Percentiles rank a stretch among this genome's conserved stretches.
Evolutionary conservation across 176 grass and related monocot species (phyloP).

Genomic region (Carex littledalei): DNA sequence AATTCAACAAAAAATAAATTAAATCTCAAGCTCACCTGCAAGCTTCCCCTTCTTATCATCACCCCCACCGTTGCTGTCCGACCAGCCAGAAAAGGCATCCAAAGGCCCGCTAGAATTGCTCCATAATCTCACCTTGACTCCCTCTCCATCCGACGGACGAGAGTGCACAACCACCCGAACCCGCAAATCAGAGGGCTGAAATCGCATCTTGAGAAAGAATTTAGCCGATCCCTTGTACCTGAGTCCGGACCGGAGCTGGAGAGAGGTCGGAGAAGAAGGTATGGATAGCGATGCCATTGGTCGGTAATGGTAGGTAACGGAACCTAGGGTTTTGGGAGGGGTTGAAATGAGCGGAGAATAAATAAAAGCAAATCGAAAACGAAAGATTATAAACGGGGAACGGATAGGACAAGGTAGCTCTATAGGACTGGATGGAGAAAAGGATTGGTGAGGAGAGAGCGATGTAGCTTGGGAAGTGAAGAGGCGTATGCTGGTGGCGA

Average conservation of each 20-base stretch:
- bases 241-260: conserved; percentile 12
- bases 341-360: neutral
- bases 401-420: neutral
- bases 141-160: neutral
- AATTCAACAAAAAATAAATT: neutral
- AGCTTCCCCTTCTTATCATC: conserved; percentile 4
- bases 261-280: conserved; percentile 13
- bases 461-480: neutral
- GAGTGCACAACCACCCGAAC: neutral
- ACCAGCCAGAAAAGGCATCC: conserved; percentile 72
- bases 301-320: neutral
- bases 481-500: neutral
- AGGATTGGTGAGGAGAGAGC: neutral
- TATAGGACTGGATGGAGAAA: neutral
- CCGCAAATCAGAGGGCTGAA: neutral
- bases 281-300: neutral
- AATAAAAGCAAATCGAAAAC: too few relatives aligned
- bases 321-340: neutral
- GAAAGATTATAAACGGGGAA: neutral
- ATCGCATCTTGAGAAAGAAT: conserved; percentile 6
- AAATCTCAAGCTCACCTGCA: conserved; percentile 20
- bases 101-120: conserved; percentile 11
- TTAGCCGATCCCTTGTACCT: conserved; percentile 9
- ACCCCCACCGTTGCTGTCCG: conserved; percentile 8
- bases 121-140: neutral